Conservation (phyloP, 164 flowering plant genomes). For the Vitis rupestris region DNA sequence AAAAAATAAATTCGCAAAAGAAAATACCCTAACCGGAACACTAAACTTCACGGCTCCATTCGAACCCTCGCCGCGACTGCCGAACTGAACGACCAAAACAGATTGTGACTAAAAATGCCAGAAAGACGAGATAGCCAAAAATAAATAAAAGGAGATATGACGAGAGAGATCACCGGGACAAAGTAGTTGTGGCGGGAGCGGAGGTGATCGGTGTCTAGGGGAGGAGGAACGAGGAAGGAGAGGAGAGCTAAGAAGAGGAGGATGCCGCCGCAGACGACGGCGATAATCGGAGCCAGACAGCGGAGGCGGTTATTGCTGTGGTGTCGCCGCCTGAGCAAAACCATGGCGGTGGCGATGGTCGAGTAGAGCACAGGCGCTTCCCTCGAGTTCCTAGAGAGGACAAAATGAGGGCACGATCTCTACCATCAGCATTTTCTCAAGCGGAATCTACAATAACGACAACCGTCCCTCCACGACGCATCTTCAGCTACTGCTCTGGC, state of each 20-base stretch:
- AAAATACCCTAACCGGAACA: slow-evolving; percentile 49
- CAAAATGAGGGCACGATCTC: neutral
- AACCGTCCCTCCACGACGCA: too few relatives aligned
- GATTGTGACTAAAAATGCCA: neutral
- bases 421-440: too few relatives aligned
- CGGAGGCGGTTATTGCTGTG: slow-evolving; percentile 30
- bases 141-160: neutral
- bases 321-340: slow-evolving; percentile 53
- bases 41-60: slow-evolving; percentile 22
- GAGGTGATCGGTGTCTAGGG: slow-evolving; percentile 25
- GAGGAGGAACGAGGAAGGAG: slow-evolving; percentile 54
- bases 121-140: neutral
- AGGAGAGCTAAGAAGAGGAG: slow-evolving; percentile 40
- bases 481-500: too few relatives aligned
- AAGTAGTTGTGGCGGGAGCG: slow-evolving; percentile 18
- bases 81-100: slow-evolving; percentile 14
- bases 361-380: neutral
- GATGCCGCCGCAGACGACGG: slow-evolving; percentile 34
- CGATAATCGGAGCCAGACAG: slow-evolving; percentile 24
- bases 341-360: slow-evolving; percentile 21
- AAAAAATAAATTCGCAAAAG: neutral
- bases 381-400: too few relatives aligned
- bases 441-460: too few relatives aligned
- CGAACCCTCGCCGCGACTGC: slow-evolving; percentile 10
- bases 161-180: slow-evolving; percentile 19